A percentile compares a stretch with the other conserved stretches of the same genome.
Evolutionary conservation across 208 protist genomes (phyloP).

Genomic region (Crithidia bombi): DNA sequence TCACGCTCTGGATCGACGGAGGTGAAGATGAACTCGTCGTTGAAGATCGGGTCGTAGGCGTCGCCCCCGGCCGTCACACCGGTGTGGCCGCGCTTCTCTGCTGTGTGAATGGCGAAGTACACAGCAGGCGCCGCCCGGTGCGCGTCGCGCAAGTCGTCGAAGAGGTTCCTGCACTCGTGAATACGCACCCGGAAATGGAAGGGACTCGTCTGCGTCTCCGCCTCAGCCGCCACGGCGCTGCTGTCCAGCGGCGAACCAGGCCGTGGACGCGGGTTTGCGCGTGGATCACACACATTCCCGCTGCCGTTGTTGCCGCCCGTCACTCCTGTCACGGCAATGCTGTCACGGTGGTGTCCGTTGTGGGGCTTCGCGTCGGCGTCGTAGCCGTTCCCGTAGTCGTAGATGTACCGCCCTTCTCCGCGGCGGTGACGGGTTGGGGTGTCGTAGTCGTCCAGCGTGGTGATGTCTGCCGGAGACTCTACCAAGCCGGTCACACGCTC

Average conservation of each 20-base stretch:
- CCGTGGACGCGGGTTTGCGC: background rate
- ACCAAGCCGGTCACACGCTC: constrained; percentile 9
- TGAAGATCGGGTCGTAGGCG: constrained; percentile 60
- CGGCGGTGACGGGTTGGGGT: constrained; percentile 21
- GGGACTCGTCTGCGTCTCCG: background rate
- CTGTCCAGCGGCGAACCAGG: background rate
- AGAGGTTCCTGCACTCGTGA: constrained; percentile 43
- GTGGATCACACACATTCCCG: background rate
- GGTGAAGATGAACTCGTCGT: constrained; percentile 82
- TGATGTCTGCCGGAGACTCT: constrained; percentile 21
- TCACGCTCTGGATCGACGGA: constrained; percentile 56
- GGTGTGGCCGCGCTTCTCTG: constrained; percentile 64
- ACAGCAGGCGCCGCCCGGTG: constrained; percentile 35
- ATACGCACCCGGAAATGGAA: constrained; percentile 66
- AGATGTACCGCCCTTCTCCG: constrained; percentile 14
- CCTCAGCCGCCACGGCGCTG: background rate
- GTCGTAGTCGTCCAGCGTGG: constrained; percentile 32
- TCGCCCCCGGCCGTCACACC: constrained; percentile 40
- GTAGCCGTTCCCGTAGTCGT: constrained; percentile 25
- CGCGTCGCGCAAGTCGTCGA: constrained; percentile 43
- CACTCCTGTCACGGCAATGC: background rate
- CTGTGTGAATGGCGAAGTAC: constrained; percentile 67
- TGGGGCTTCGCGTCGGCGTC: constrained; percentile 2
- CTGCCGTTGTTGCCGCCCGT: background rate
- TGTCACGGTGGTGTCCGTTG: constrained; percentile 5